Evolutionary conservation across 768 basidiomycete genomes (phyloP).

Genomic region (Hypholoma sublateritium): DNA sequence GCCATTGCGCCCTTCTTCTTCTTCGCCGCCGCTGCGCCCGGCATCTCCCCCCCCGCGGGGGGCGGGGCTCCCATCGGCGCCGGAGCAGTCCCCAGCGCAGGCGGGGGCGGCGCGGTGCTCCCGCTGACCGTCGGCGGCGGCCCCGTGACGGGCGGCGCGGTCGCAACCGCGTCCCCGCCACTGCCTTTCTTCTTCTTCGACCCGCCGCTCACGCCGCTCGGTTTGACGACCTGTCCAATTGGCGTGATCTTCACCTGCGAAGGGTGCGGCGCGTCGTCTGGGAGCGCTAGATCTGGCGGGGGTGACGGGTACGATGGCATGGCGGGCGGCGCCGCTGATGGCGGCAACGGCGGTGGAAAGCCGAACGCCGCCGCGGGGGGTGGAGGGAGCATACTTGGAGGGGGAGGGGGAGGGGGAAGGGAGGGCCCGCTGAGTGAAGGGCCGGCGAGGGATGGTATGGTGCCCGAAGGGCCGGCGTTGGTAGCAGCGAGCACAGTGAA

Average conservation of each 20-base stretch:
- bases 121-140: not conserved
- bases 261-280: slow-evolving; percentile 62
- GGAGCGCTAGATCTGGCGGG: slow-evolving; percentile 38
- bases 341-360: not conserved
- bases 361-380: not conserved
- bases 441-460: not conserved
- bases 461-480: not conserved
- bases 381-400: not conserved
- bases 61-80: not conserved
- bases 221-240: slow-evolving; percentile 69
- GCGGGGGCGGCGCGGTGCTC: not conserved
- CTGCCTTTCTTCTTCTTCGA: slow-evolving; percentile 62
- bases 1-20: slow-evolving; percentile 46
- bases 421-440: not conserved
- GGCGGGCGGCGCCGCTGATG: not conserved
- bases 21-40: slow-evolving; percentile 10
- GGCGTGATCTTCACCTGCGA: slow-evolving; percentile 76
- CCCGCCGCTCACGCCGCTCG: slow-evolving; percentile 37
- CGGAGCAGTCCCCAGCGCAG: not conserved
- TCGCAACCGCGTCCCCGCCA: slow-evolving; percentile 19
- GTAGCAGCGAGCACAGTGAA: slow-evolving; percentile 40
- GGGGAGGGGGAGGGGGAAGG: slow-evolving; percentile 11
- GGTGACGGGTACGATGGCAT: slow-evolving; percentile 12
- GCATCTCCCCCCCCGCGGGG: not conserved
- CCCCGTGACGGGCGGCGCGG: not conserved